Conservation (phyloP, 768 basidiomycete species). For the Pisolithus microcarpus region DNA sequence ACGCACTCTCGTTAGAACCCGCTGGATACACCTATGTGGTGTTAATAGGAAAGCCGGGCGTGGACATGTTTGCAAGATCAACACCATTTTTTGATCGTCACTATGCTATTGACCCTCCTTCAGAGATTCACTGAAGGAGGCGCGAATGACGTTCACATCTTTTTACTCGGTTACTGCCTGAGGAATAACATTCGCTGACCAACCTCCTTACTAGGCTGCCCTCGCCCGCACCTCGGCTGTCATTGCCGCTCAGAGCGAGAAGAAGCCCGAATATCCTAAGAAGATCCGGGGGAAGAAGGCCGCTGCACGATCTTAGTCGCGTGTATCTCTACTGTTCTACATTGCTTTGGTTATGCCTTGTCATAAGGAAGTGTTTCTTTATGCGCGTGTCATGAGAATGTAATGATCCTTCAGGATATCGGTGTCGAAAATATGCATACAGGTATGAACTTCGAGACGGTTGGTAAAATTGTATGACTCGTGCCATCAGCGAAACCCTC, state of each 20-base stretch:
- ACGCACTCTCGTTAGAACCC: conserved; percentile 92
- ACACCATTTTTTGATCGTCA: conserved; percentile 19
- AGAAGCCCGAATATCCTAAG: conserved; percentile 58
- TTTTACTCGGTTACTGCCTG: conserved; percentile 18
- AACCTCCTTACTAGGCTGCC: conserved; percentile 44
- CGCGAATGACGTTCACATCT: conserved; percentile 19
- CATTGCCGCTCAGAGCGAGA: conserved; percentile 61
- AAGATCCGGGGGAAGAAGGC: conserved; percentile 69
- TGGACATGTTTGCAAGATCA: conserved; percentile 89
- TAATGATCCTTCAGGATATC: neutral
- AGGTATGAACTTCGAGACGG: conserved; percentile 9
- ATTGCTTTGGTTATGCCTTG: conserved; percentile 13
- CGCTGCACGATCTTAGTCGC: conserved; percentile 12
- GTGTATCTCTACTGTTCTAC: conserved; percentile 20
- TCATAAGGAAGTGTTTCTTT: conserved; percentile 12
- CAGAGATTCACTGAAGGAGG: conserved; percentile 25
- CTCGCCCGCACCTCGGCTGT: conserved; percentile 74
- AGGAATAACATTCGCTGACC: conserved; percentile 40
- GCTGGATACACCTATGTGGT: conserved; percentile 56
- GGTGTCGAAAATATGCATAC: conserved; percentile 15
- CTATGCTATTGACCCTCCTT: conserved; percentile 20
- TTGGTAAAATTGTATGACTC: neutral
- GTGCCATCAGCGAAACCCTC: neutral
- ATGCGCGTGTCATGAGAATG: conserved; percentile 1
- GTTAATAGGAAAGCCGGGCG: conserved; percentile 73